Evolutionary conservation across 2,329 filamentous ascomycete genomes (phyloP).

Genomic region (Volutella citrinella): DNA sequence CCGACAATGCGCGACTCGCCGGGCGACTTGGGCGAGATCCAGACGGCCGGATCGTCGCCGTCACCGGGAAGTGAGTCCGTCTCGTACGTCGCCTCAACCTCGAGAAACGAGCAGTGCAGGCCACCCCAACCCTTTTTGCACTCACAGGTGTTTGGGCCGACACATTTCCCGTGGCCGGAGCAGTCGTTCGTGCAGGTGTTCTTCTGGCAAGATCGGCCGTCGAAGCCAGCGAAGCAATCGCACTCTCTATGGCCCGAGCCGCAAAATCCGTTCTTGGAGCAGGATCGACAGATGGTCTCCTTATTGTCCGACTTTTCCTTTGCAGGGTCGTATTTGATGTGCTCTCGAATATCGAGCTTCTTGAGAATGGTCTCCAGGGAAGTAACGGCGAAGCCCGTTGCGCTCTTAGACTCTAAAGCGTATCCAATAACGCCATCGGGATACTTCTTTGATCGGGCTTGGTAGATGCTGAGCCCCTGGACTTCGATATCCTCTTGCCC

Average conservation of each 20-base stretch:
- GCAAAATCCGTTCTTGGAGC: conserved; percentile 38
- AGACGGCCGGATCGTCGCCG: conserved; percentile 47
- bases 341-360: conserved; percentile 30
- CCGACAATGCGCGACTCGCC: conserved; percentile 48
- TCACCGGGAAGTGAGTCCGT: conserved; percentile 43
- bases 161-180: conserved; percentile 38
- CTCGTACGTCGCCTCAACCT: conserved; percentile 38
- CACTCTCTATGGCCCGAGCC: conserved; percentile 26
- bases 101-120: conserved; percentile 42
- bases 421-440: conserved; percentile 38
- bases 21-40: conserved; percentile 40
- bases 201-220: conserved; percentile 31
- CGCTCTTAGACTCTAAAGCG: conserved; percentile 38
- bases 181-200: conserved; percentile 40
- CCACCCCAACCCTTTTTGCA: conserved; percentile 43
- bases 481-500: conserved; percentile 41
- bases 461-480: conserved; percentile 40
- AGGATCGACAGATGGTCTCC: conserved; percentile 32
- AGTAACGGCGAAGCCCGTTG: conserved; percentile 36
- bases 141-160: conserved; percentile 39
- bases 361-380: conserved; percentile 35
- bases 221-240: conserved; percentile 43
- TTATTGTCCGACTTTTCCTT: conserved; percentile 16
- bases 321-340: conserved; percentile 38
- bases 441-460: conserved; percentile 33